Conservation (phyloP, 805 yeast genomes). For the Saccharomycopsis schoenii region DNA sequence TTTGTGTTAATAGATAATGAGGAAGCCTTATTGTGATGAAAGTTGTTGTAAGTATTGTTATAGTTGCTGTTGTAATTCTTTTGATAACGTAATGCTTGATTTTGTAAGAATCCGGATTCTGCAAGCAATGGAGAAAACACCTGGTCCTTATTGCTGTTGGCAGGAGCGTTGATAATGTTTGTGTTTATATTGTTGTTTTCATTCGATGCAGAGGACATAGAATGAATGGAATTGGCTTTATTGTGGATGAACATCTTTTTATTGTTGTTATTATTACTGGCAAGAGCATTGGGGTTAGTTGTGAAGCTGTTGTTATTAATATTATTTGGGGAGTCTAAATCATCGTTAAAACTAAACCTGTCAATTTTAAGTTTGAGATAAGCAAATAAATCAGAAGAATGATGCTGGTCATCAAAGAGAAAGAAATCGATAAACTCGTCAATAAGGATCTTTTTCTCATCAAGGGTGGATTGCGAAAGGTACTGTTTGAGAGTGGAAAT, state of each 20-base stretch:
- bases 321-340: conserved; percentile 16
- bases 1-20: conserved; percentile 4
- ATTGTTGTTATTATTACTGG: not conserved
- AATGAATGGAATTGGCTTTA: conserved; percentile 7
- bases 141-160: conserved; percentile 6
- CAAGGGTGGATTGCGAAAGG: conserved; percentile 8
- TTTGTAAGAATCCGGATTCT: conserved; percentile 18
- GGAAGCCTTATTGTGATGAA: conserved; percentile 5
- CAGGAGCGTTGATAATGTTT: conserved; percentile 8
- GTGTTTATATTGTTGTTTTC: conserved; percentile 3
- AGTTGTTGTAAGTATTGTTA: not conserved
- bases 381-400: conserved; percentile 16
- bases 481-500: conserved; percentile 7
- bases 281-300: not conserved
- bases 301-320: not conserved
- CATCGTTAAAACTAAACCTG: conserved; percentile 17
- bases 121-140: conserved; percentile 18
- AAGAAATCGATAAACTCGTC: conserved; percentile 18
- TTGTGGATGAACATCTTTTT: conserved; percentile 6
- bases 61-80: conserved; percentile 6
- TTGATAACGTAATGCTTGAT: conserved; percentile 17
- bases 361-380: conserved; percentile 16
- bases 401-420: conserved; percentile 13
- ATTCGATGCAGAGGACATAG: not conserved
- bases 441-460: conserved; percentile 12